A percentile compares a stretch with the other conserved stretches of the same genome.
phyloP scores from a whole-genome alignment of 176 grass and related monocot genomes.

The Zoysia pacifica region DNA sequence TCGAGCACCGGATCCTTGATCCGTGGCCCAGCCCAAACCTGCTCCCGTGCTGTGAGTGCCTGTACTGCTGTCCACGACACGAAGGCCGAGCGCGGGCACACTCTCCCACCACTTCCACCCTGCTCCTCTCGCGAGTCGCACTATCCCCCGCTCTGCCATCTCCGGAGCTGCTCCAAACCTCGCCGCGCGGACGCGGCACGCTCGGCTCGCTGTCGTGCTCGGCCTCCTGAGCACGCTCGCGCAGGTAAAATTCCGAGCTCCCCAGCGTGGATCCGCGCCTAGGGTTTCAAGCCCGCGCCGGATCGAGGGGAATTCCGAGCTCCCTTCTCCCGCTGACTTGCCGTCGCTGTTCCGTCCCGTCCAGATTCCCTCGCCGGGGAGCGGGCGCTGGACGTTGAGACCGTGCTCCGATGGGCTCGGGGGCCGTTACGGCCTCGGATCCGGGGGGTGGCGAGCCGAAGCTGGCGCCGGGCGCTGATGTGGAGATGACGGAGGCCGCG shows the following conservation, averaged over 20 bases:
- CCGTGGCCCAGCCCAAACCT: background rate
- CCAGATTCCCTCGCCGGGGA: constrained; percentile 29
- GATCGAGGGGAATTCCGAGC: constrained; percentile 52
- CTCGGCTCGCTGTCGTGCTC: background rate
- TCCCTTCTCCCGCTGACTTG: constrained; percentile 21
- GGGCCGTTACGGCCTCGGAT: constrained; percentile 49
- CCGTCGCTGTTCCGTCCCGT: background rate
- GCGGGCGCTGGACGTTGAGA: background rate
- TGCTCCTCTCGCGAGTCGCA: constrained; percentile 8
- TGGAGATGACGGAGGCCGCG: constrained; percentile 22
- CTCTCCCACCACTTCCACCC: background rate
- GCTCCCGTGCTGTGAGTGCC: constrained; percentile 6
- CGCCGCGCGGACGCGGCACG: background rate
- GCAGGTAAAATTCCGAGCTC: constrained; percentile 45
- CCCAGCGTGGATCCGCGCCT: constrained; percentile 21
- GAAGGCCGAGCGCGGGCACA: constrained; percentile 17
- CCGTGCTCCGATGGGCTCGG: constrained; percentile 45
- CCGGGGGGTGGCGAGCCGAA: constrained; percentile 36
- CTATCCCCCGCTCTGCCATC: constrained; percentile 10
- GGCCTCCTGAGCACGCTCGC: background rate
- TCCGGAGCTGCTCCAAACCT: background rate
- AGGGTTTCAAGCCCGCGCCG: constrained; percentile 40
- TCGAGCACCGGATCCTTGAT: background rate
- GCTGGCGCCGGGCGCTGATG: constrained; percentile 33
- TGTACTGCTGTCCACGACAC: constrained; percentile 10